Base-by-base conservation (phyloP, 129 eudicot genomes). In the Helianthus annuus region DNA sequence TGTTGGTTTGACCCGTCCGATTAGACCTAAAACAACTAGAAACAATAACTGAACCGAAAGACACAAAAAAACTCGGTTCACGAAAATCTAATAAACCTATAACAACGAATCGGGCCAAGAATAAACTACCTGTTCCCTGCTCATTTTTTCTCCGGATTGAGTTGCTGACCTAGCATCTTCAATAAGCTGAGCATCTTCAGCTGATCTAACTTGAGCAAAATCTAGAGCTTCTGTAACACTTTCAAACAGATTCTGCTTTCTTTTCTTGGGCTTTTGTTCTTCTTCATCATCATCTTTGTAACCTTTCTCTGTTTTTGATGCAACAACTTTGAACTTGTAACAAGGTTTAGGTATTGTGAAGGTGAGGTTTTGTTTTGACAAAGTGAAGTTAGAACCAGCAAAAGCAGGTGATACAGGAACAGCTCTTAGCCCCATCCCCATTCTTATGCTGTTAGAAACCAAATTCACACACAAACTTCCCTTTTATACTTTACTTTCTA, bases 221-320 rank as follows among this genome's bases (percentile, higher is more conserved):
- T 94, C 99, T 32, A 94, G 79, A 53, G 99, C 99, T 69, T 94
- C 99, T 15, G 99, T 94, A 8, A 94, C 91, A 38, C 88, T 90
- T 49, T 78, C 84, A 63, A 94, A 94, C 78, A 94, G 80, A 63
- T 87, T 85, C 49, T 88, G 96, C 70, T 94, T 90, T 52, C 81
- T 75, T 79, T 72, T 74, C 73, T 79, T 74, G 3, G 89, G 83
- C 60, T 77, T 85, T 69, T 60, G 15, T 9, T 58, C 65, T 1
- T 80, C 87, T 1, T 85, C 76, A 3, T 73, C 86, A 1, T 85
- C 80, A 0, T 76, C 80, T 64, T 71, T 17, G 73, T 44, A 54
- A 32, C 78, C 82, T 61, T 80, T 81, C 63, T 86, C 89, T 66
- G 83, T 64, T 61, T 85, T 85, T 60, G 96, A 83, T 10, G 86